Evolutionary conservation across 2,329 filamentous ascomycete genomes (phyloP).

Genomic region (Colletotrichum camelliae): DNA sequence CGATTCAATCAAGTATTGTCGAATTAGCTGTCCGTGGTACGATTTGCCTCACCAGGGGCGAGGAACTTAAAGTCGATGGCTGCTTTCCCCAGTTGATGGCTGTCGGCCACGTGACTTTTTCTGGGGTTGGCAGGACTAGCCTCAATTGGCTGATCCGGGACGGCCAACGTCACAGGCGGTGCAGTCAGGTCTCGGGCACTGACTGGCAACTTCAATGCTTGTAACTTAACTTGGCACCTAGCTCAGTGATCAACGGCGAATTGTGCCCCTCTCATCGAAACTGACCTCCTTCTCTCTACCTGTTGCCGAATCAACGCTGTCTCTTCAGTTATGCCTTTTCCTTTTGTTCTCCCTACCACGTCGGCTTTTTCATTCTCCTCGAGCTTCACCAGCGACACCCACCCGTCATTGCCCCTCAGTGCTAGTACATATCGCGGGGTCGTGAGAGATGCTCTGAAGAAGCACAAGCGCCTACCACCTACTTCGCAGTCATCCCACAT

Average conservation of each 20-base stretch:
- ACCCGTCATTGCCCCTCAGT: constrained; percentile 85
- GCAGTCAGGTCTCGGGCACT: neutral
- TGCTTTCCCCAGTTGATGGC: neutral
- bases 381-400: constrained; percentile 78
- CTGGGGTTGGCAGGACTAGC: constrained; percentile 1
- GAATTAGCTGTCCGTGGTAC: neutral
- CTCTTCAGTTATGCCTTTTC: constrained; percentile 76
- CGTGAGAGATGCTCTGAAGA: constrained; percentile 83
- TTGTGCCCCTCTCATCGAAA: neutral
- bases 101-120: constrained; percentile 9
- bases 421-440: constrained; percentile 85
- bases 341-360: constrained; percentile 87
- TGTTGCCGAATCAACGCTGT: neutral
- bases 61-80: neutral
- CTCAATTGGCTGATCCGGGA: constrained; percentile 5
- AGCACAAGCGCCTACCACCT: constrained; percentile 83
- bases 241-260: neutral
- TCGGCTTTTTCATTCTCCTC: constrained; percentile 84
- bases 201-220: constrained; percentile 14
- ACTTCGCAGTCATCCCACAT: constrained; percentile 75
- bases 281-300: neutral
- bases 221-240: neutral
- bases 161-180: constrained; percentile 16
- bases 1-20: neutral
- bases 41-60: neutral